Evolutionary conservation across 331 rosid genomes (phyloP).

Genomic region (Acacia concinna): DNA sequence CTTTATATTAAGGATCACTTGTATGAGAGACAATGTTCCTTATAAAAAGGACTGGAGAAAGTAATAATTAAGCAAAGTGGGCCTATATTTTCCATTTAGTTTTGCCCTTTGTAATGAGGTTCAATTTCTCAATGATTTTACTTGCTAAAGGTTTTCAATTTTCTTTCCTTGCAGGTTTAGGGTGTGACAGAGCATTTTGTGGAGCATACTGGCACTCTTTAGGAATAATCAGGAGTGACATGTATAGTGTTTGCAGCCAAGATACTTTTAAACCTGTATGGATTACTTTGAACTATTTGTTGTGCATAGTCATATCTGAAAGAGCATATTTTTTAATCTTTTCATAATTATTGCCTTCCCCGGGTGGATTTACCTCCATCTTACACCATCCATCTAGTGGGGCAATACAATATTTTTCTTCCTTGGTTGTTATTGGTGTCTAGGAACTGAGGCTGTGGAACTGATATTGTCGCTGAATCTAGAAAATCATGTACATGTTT

Average conservation of each 20-base stretch:
- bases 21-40: too few relatives aligned
- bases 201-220: conserved; percentile 81
- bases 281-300: conserved; percentile 9
- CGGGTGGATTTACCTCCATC: conserved; percentile 19
- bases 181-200: conserved; percentile 89
- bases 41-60: too few relatives aligned
- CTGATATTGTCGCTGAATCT: conserved; percentile 9
- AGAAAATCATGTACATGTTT: neutral
- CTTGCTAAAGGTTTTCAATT: conserved; percentile 13
- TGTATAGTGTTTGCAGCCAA: conserved; percentile 55
- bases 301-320: neutral
- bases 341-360: conserved; percentile 9
- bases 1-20: too few relatives aligned
- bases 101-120: conserved; percentile 16
- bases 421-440: neutral
- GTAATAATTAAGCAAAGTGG: too few relatives aligned
- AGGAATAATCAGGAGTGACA: conserved; percentile 44
- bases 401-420: neutral
- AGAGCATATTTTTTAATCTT: neutral
- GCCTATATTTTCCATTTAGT: neutral
- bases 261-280: conserved; percentile 73
- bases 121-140: conserved; percentile 1
- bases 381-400: conserved; percentile 18
- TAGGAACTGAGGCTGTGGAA: conserved; percentile 12
- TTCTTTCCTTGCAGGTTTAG: conserved; percentile 54